Evolutionary conservation across 139 green algal genomes (phyloP).

Genomic region (Volvox africanus): DNA sequence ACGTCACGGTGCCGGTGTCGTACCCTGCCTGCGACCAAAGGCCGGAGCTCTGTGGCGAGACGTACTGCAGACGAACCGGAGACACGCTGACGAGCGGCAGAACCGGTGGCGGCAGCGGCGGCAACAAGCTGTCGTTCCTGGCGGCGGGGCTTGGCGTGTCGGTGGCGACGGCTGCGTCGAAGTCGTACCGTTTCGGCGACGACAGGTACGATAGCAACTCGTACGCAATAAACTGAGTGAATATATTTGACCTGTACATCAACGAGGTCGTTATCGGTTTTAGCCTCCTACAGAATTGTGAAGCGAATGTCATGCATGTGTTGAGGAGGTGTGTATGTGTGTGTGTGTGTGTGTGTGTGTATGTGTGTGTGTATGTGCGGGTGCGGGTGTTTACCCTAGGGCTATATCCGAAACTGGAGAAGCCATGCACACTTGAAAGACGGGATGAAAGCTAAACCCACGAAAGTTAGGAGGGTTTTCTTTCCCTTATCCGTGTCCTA

Average conservation of each 20-base stretch:
- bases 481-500: too few relatives aligned
- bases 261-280: too few relatives aligned
- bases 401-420: too few relatives aligned
- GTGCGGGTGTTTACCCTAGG: too few relatives aligned
- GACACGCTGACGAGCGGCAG: conserved; percentile 15
- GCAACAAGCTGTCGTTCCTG: too few relatives aligned
- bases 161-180: neutral
- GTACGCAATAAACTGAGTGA: conserved; percentile 14
- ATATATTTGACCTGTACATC: neutral
- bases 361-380: neutral
- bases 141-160: neutral
- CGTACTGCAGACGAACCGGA: conserved; percentile 24
- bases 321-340: neutral
- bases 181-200: conserved; percentile 1
- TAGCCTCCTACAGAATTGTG: neutral
- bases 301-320: neutral
- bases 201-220: neutral
- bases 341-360: too few relatives aligned
- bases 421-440: too few relatives aligned
- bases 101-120: neutral
- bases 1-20: neutral
- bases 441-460: too few relatives aligned
- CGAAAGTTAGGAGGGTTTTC: too few relatives aligned
- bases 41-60: neutral
- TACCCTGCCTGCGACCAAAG: neutral